These are phyloP conservation scores for Neurospora pannonica DNA, from an alignment of 495 filamentous ascomycete genomes.

Conservation along the genomic window DNA sequence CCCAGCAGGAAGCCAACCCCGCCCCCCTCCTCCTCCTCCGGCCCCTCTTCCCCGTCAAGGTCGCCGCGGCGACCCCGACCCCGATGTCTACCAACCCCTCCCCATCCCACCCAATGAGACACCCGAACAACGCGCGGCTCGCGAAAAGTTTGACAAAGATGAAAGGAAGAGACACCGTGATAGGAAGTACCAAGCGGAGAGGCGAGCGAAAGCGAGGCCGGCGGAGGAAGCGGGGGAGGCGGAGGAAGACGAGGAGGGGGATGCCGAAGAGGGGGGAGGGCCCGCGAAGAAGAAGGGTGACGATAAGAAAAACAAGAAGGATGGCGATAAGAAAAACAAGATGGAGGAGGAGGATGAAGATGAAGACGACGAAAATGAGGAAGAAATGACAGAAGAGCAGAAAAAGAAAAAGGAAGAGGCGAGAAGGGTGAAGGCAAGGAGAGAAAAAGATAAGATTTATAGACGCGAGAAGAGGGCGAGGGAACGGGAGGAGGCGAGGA, in stretches of 20 bases:
- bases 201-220: background rate
- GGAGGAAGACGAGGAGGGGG: background rate
- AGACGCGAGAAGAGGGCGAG: background rate
- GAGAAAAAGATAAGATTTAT: background rate
- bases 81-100: background rate
- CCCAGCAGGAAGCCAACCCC: background rate
- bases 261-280: background rate
- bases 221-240: background rate
- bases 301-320: background rate
- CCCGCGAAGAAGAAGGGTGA: background rate
- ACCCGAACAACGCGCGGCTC: background rate
- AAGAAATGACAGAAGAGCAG: background rate
- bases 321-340: background rate
- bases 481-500: background rate
- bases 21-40: background rate
- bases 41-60: background rate
- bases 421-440: background rate
- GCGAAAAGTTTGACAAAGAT: background rate
- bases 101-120: background rate
- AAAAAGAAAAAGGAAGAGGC: background rate
- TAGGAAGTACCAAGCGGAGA: background rate
- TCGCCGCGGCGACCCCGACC: background rate
- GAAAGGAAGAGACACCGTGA: background rate
- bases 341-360: background rate
- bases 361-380: rapidly evolving